Evolutionary conservation across 805 yeast genomes (phyloP).

Genomic region (Starmerella floricola): DNA sequence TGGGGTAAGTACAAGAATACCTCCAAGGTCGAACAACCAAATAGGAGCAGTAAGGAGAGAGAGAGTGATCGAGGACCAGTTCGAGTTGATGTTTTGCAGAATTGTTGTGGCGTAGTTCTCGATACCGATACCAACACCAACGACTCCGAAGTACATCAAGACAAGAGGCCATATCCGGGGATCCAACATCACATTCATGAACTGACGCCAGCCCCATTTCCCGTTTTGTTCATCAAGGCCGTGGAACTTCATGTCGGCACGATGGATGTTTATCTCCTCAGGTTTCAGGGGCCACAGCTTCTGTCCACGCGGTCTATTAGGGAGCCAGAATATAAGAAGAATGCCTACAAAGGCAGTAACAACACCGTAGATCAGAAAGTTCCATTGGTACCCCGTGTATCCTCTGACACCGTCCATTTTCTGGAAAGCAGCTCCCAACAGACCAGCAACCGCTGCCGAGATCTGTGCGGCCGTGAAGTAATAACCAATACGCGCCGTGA

Average conservation of each 20-base stretch:
- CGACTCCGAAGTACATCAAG: conserved; percentile 85
- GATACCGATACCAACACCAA: conserved; percentile 79
- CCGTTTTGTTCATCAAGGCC: conserved; percentile 35
- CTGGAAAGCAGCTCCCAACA: conserved; percentile 80
- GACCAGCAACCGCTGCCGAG: conserved; percentile 81
- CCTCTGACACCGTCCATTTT: conserved; percentile 64
- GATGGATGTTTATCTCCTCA: conserved; percentile 45
- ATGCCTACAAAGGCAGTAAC: conserved; percentile 55
- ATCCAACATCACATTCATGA: conserved; percentile 45
- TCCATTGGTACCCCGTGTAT: conserved; percentile 75
- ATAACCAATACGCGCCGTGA: conserved; percentile 71
- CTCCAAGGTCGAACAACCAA: conserved; percentile 74
- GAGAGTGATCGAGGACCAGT: conserved; percentile 50
- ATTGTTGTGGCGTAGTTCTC: conserved; percentile 75
- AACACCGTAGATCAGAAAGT: conserved; percentile 64
- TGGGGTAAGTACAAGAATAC: conserved; percentile 64
- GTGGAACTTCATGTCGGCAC: conserved; percentile 40
- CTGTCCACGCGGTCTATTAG: conserved; percentile 50
- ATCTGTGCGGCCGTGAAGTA: conserved; percentile 86
- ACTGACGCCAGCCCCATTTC: conserved; percentile 53
- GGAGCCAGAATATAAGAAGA: conserved; percentile 67
- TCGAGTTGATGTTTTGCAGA: conserved; percentile 51
- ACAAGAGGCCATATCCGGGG: conserved; percentile 65
- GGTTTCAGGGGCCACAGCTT: conserved; percentile 31
- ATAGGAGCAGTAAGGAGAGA: conserved; percentile 77